Base-by-base conservation (phyloP, 163 green algal genomes). In the Volvox carteri region DNA sequence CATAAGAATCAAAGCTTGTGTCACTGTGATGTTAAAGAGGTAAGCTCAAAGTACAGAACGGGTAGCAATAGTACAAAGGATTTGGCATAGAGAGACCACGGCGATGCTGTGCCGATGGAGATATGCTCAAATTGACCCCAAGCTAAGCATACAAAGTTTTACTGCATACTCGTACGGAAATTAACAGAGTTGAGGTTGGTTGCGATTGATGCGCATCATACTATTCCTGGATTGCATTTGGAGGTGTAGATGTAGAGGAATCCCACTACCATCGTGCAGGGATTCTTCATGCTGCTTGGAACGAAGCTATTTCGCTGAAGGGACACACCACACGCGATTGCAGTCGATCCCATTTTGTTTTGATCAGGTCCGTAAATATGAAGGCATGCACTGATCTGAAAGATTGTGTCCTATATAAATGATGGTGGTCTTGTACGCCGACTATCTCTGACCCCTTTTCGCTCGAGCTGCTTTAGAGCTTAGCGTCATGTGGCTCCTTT, bases 221-320 rank as follows among this genome's bases (percentile, higher is more conserved):
- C 6, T 23, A 30, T 25, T 30, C 7, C 8, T 11, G 54, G 11
- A 39, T 37, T 30, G 18, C 2, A 33, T 19, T 72, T 39, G 28
- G 60, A 72, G 60, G 25, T 39, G 25, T 72, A 72, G 19, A 37
- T 72, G 60, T 37, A 35, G 60, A 30, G 37, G 60, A 72, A 28
- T 6, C n/a, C 9, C 60, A 72, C 14, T 72, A 35, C 35, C 28
- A 39, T 6, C 2, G 9, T 72, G 3, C 14, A 11, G n/a, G 28
- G n/a, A 72, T 2, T 7, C 37, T 44, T 21, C 67, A 1, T 48
- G n/a, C 67, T 76, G 67, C 67, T 50, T 50, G 33, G 2, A 35
- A 48, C 54, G 67, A 30, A 76, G 9, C 60, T 72, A 35, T 75
- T 9, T 48, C 65, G 30, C 65, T 75, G 65, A 75, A 75, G 25